Base-by-base conservation (phyloP, 2,329 filamentous ascomycete genomes). In the Microcyclosporella mali region DNA sequence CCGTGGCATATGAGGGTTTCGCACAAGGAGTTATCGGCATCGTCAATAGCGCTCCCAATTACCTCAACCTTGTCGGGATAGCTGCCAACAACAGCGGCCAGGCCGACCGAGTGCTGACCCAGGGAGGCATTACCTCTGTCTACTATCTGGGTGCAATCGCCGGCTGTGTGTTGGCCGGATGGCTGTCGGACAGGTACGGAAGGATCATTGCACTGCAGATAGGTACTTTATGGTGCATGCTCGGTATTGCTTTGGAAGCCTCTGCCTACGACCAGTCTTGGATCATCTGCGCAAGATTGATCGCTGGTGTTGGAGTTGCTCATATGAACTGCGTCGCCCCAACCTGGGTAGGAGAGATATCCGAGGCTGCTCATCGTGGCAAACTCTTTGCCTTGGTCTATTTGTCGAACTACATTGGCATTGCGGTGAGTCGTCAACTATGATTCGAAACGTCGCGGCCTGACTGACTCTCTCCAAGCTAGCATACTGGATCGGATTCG, bases 1-100 rank as follows among this genome's bases (percentile, higher is more conserved):
- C 34, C 18, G 34, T 37, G 18, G 34, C 37, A 15, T 33, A 33
- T 33, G 31, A 33, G 31, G 31, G 31, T 35, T 37, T 10, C 55
- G 36, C 63, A 15, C 72, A 75, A 49, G 72, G 72, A 38, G 70
- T 75, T 11, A 70, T 74, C 63, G 71, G 72, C 35, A 69, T 67
- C 32, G 70, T 75, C 35, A 75, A 72, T 45, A 53, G 53, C 12
- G 61, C 67, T 7, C 64, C 65, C 1, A 55, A 59, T 37, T 71
- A 67, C 54, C 61, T 70, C 21, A 51, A 55, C 6, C 58, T 64
- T 52, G 68, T 72, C 4, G 66, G 66, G 27, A 73, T 75, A 32
- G 66, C 62, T 2, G 73, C 70, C 9, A 57, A 70, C 51, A 21
- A 33, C 16, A 37, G 35, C 19, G 27, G 30, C 39, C n/a, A 15